phyloP scores from a whole-genome alignment of 768 basidiomycete species.

The Mycena polygramma region DNA sequence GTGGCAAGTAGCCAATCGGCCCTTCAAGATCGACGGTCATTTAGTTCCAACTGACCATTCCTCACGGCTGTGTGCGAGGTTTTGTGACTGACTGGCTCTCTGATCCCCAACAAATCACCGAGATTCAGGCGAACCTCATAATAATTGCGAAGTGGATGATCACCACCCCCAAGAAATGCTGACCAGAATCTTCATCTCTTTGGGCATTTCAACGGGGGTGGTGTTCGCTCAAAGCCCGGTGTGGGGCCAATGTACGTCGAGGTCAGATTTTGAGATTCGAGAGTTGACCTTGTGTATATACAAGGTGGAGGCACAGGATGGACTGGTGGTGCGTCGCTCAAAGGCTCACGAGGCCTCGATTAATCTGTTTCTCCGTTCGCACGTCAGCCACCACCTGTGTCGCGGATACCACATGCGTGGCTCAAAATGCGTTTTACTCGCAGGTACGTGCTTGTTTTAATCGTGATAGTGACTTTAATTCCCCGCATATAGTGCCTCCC shows the following conservation, averaged over 20 bases:
- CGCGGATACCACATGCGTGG: neutral
- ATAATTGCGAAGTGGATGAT: neutral
- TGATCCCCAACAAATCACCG: slow-evolving; percentile 15
- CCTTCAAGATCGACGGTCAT: neutral
- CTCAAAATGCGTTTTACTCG: slow-evolving; percentile 23
- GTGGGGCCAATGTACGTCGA: slow-evolving; percentile 18
- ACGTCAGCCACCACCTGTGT: slow-evolving; percentile 15
- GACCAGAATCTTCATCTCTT: neutral
- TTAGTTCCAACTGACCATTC: neutral
- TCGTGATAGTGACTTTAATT: neutral
- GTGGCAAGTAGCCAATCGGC: neutral
- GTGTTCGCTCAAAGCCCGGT: slow-evolving; percentile 1
- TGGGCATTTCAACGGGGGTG: neutral
- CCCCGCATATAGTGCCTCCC: slow-evolving; percentile 7
- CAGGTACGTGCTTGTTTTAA: neutral
- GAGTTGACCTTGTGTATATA: neutral
- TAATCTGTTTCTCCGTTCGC: neutral
- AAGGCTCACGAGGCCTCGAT: no score
- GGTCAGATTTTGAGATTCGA: neutral
- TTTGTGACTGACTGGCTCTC: neutral
- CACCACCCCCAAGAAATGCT: neutral
- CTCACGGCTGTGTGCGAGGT: neutral
- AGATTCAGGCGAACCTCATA: neutral
- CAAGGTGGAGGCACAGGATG: slow-evolving; percentile 17
- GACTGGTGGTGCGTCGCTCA: slow-evolving; percentile 16